phyloP scores from a whole-genome alignment of 345 rosid species.

The Hibiscus tridactylites region DNA sequence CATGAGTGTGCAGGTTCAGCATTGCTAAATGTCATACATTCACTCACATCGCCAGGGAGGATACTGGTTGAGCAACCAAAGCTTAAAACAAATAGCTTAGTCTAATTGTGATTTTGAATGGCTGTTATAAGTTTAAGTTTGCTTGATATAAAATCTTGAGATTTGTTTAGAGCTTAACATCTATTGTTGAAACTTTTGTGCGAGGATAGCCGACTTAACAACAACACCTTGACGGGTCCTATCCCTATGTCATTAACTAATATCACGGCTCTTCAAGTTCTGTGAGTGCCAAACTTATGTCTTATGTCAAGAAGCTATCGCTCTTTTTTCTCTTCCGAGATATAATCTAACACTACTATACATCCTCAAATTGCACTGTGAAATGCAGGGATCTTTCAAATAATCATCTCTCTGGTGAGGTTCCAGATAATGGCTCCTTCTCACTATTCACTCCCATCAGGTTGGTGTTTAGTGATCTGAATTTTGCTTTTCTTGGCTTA shows the following conservation, averaged over 20 bases:
- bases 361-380: conserved; percentile 11
- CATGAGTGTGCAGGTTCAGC: neutral
- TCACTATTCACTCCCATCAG: conserved; percentile 97
- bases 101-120: neutral
- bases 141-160: neutral
- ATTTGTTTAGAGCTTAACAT: conserved; percentile 7
- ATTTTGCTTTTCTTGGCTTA: neutral
- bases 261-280: conserved; percentile 80
- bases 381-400: conserved; percentile 84
- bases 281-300: conserved; percentile 49
- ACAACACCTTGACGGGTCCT: conserved; percentile 74
- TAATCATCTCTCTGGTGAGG: conserved; percentile 80
- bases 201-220: conserved; percentile 89
- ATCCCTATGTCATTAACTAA: conserved; percentile 90
- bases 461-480: conserved; percentile 30
- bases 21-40: neutral
- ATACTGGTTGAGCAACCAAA: neutral
- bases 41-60: neutral
- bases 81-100: neutral
- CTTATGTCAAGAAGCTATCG: neutral
- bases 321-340: neutral
- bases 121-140: conserved; percentile 2
- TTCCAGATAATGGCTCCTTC: conserved; percentile 98
- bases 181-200: conserved; percentile 23
- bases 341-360: neutral